Percentiles rank a stretch among this genome's conserved stretches.
These are phyloP conservation scores for Conticribra guillardii DNA, from an alignment of 108 stramenopile species.

Conservation along the genomic window DNA sequence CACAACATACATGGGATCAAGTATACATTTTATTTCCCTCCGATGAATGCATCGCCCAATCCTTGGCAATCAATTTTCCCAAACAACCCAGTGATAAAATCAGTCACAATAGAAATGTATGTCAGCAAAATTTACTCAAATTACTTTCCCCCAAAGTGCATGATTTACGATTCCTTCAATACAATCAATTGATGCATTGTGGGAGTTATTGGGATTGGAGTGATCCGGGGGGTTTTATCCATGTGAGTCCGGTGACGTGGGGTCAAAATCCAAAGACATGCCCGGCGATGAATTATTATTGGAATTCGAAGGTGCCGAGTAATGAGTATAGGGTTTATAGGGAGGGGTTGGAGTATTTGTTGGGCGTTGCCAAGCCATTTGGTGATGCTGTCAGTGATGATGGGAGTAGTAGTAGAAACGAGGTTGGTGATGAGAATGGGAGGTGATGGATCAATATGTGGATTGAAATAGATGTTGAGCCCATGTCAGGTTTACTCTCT, in stretches of 20 bases:
- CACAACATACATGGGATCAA: slow-evolving; percentile 25
- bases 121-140: background rate
- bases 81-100: slow-evolving; percentile 9
- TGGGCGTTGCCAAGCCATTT: slow-evolving; percentile 31
- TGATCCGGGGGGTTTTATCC: slow-evolving; percentile 39
- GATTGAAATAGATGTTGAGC: no score
- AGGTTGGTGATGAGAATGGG: no score
- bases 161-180: slow-evolving; percentile 24
- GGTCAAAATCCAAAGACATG: slow-evolving; percentile 31
- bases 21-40: slow-evolving; percentile 32
- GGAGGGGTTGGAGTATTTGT: slow-evolving; percentile 32
- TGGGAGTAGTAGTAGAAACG: background rate
- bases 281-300: slow-evolving; percentile 42
- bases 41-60: slow-evolving; percentile 17
- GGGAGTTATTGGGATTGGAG: slow-evolving; percentile 43
- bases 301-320: slow-evolving; percentile 21
- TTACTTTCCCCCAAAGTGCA: slow-evolving; percentile 3
- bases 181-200: slow-evolving; percentile 36
- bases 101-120: slow-evolving; percentile 16
- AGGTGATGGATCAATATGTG: no score
- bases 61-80: slow-evolving; percentile 8
- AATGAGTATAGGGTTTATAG: slow-evolving; percentile 31
- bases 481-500: no score
- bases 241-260: slow-evolving; percentile 40
- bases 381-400: background rate